Percentiles rank a stretch among this genome's conserved stretches.
phyloP scores from a whole-genome alignment of 2,329 filamentous ascomycete species.

The Fusarium nisikadoi region DNA sequence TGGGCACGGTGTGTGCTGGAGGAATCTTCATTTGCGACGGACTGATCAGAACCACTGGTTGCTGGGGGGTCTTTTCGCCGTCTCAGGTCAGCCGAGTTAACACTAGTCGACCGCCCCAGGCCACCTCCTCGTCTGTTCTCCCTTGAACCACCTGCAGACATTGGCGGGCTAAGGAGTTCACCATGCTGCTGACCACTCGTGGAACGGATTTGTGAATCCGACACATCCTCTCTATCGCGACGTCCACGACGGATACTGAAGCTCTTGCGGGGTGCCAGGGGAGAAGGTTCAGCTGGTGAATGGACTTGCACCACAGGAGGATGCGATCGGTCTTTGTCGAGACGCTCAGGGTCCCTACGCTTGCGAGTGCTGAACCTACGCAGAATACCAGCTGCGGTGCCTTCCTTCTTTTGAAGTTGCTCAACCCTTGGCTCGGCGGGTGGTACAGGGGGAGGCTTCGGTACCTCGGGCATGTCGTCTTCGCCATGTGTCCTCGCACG shows the following conservation, averaged over 20 bases:
- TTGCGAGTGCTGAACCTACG: conserved; percentile 91
- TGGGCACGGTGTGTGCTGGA: conserved; percentile 63
- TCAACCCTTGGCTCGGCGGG: conserved; percentile 68
- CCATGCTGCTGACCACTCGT: conserved; percentile 78
- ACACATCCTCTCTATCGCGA: conserved; percentile 63
- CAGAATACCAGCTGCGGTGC: conserved; percentile 83
- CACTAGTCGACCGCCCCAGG: conserved; percentile 87
- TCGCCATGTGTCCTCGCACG: conserved; percentile 94
- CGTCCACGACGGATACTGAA: conserved; percentile 80
- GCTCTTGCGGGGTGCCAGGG: conserved; percentile 79
- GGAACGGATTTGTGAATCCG: conserved; percentile 59
- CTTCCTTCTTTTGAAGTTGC: conserved; percentile 81
- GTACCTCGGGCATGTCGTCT: conserved; percentile 80
- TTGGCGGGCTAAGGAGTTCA: conserved; percentile 80
- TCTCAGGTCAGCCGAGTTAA: conserved; percentile 86
- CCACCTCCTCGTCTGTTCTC: conserved; percentile 71
- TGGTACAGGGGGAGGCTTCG: conserved; percentile 44
- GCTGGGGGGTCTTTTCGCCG: conserved; percentile 77
- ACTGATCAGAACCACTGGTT: conserved; percentile 84
- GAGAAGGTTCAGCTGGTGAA: conserved; percentile 71
- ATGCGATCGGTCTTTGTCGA: conserved; percentile 72
- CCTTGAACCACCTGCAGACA: conserved; percentile 65
- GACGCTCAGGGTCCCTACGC: conserved; percentile 72
- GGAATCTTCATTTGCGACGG: conserved; percentile 65
- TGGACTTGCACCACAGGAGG: conserved; percentile 83